Evolutionary conservation across 2,329 filamentous ascomycete species (phyloP), one percentile per base, ranked within the genome.

Genomic region (Cryphonectria naterciae): DNA sequence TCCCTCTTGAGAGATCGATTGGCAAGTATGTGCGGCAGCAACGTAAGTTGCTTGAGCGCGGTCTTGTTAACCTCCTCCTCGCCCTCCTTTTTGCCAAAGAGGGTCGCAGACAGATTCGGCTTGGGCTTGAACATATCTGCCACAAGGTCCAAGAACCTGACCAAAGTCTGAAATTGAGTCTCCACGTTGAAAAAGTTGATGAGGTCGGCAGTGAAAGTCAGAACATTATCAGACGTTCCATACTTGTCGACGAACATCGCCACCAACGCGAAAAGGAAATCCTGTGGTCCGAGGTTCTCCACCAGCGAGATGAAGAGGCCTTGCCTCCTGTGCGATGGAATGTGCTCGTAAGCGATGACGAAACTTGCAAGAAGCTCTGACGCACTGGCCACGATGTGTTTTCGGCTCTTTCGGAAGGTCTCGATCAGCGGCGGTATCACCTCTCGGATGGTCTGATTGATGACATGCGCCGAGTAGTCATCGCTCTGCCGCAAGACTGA

Each of bases 381-480:
- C 10, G 94, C 93, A 61, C 94, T 94, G 46, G 91, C 91, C 32
- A 97, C 88, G 49, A 93, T 86, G 74, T 89, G 89, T 76, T 94
- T 91, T 75, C 93, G 91, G 76, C 93, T 93, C 77, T 92, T 92
- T 68, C 93, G 90, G 72, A 99, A 86, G 0, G 94, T 97, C 43
- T 91, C 89, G 54, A 98, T 94, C 61, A 99, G 85, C 19, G 95
- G 94, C 35, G 97, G 97, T 41, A 99, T 93, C 32, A 99, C 95
- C 76, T 95, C 92, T 73, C 94, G 93, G 76, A 99, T 95, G 1
- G 96, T 98, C 83, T 94, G 94, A 76, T 97, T 94, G 70, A 98
- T 95, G 43, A 99, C 95, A 79, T 97, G 93, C 17, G 95, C 94
- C 32, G 96, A 98, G 82, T 98, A 98, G 76, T 98, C 95, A 77